Evolutionary conservation across 1,284 basidiomycete species (phyloP), one percentile per base, ranked within the genome.

Genomic region (Boletus smithii): DNA sequence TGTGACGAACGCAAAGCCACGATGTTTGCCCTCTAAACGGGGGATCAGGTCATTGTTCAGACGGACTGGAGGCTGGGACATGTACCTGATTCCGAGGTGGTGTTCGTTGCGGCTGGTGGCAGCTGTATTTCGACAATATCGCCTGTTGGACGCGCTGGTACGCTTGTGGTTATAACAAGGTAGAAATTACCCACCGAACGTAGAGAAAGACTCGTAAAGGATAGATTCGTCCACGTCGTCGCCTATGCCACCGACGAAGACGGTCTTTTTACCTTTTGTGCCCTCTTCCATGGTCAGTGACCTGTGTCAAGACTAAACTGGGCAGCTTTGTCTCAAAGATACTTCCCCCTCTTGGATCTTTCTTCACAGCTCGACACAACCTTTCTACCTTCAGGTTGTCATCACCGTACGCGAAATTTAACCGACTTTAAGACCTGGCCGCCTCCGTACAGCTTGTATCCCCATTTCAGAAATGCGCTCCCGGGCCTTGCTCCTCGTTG

Each of bases 61-160:
- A 32, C 11, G 6, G 26, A 18, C 30, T 20, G 40, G 54, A 46
- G 29, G 22, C 8, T 8, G 50, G 50, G 42, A 35, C 42, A 16
- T 68, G 36, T 31, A 80, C 81, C 79, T 49, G 71, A 67, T 43
- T 76, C 77, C 48, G 77, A 69, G 34, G 76, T 70, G 27, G 79
- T 77, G 61, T 84, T 82, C 14, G 78, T 77, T 13, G 79, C 72
- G 13, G 85, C 82, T 29, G 80, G 73, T 39, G 88, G 88, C 18
- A 91, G 69, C 57, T 90, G 88, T 23, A 91, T 81, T 59, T 91
- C 87, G 48, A 91, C 80, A 48, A 91, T 77, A 63, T 91, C 88
- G 41, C 88, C 88, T 90, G 66, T 55, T 52, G 51, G 39, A 52
- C 20, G 52, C 27, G 48, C 46, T 50, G 24, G 44, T 20, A 44